Percentiles rank a stretch among this genome's conserved stretches.
Evolutionary conservation across 345 rosid species (phyloP).

Genomic region (Pistacia integerrima): DNA sequence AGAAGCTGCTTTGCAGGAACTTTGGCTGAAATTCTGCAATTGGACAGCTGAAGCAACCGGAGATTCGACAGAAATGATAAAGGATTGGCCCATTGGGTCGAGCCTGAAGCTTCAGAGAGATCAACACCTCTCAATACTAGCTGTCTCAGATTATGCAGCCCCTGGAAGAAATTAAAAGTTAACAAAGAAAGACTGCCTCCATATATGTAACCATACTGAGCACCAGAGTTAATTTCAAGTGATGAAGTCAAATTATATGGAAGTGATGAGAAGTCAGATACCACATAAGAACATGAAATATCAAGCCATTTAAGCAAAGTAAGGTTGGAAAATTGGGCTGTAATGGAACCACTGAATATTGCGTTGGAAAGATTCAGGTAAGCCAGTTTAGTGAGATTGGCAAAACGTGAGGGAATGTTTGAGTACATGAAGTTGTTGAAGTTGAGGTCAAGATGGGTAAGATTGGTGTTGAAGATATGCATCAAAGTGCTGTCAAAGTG

Average conservation of each 20-base stretch:
- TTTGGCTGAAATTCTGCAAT: slow-evolving; percentile 16
- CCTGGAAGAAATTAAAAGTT: slow-evolving; percentile 25
- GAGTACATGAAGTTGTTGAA: slow-evolving; percentile 30
- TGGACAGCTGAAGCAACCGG: slow-evolving; percentile 18
- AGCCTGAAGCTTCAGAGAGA: slow-evolving; percentile 19
- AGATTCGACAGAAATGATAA: slow-evolving; percentile 20
- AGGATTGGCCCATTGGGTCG: slow-evolving; percentile 18
- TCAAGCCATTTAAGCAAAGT: slow-evolving; percentile 18
- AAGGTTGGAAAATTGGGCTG: slow-evolving; percentile 34
- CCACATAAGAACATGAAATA: slow-evolving; percentile 15
- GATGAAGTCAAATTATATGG: slow-evolving; percentile 18
- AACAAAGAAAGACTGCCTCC: slow-evolving; percentile 3
- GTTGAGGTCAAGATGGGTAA: slow-evolving; percentile 27
- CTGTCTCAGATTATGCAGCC: slow-evolving; percentile 6
- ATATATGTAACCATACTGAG: not conserved
- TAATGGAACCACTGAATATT: slow-evolving; percentile 24
- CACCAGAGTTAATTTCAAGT: not conserved
- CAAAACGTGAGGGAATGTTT: slow-evolving; percentile 21
- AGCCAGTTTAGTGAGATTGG: slow-evolving; percentile 23
- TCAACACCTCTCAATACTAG: slow-evolving; percentile 20
- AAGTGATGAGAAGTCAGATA: slow-evolving; percentile 5
- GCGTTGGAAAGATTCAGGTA: slow-evolving; percentile 35
- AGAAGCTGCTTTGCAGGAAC: slow-evolving; percentile 17
- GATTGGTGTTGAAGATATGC: not conserved
- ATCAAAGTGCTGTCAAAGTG: no score